These are phyloP conservation scores for Deinandra increscens DNA, from an alignment of 129 eudicot genomes.

Conservation along the genomic window DNA sequence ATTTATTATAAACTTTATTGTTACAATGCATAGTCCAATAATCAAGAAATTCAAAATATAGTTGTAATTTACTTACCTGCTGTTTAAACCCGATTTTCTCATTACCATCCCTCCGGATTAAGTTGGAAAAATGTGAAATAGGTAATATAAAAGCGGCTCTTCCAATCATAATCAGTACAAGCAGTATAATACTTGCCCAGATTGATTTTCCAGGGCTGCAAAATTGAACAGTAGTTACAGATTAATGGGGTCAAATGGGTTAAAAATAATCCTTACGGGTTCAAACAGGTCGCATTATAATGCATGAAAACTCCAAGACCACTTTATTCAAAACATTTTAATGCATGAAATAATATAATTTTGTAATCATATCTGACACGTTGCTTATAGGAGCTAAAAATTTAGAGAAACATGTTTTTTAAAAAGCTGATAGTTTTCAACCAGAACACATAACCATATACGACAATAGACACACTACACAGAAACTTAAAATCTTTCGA, in stretches of 20 bases:
- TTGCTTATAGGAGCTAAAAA: not conserved
- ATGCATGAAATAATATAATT: not conserved
- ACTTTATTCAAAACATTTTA: not conserved
- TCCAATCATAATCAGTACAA: slow-evolving; percentile 66
- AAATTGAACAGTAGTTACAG: not conserved
- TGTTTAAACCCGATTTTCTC: slow-evolving; percentile 52
- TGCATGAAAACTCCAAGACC: not conserved
- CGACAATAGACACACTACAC: too few relatives aligned
- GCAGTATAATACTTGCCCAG: slow-evolving; percentile 52
- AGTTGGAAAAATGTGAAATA: slow-evolving; percentile 57
- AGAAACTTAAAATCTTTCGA: too few relatives aligned
- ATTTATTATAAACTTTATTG: not conserved
- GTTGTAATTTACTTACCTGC: slow-evolving; percentile 40
- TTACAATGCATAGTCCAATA: not conserved
- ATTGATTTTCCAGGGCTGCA: slow-evolving; percentile 64
- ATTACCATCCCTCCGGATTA: slow-evolving; percentile 24
- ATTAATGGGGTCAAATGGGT: not conserved
- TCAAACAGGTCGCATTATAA: not conserved
- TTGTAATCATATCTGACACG: not conserved
- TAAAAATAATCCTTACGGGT: not conserved
- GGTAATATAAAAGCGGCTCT: slow-evolving; percentile 76
- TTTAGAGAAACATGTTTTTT: too few relatives aligned
- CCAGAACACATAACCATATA: too few relatives aligned
- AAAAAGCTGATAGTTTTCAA: too few relatives aligned
- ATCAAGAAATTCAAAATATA: not conserved